Conservation (phyloP, 106 monocot genomes). For the Phalaenopsis aphrodite region DNA sequence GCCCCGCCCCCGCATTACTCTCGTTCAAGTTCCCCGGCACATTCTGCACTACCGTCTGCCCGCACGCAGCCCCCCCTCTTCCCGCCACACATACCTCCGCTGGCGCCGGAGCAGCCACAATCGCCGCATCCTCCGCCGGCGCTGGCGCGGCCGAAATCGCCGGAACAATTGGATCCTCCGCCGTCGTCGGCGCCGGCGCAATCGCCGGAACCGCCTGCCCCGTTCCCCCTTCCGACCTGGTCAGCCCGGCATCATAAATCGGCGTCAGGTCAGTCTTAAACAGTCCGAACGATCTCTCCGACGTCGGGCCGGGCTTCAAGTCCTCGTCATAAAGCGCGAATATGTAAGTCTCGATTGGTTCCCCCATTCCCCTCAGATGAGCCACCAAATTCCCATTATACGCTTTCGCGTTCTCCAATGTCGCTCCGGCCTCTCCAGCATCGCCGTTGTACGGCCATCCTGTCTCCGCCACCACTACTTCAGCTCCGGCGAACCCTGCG, state of each 20-base stretch:
- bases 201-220: not conserved
- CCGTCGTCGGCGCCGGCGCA: not conserved
- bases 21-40: not conserved
- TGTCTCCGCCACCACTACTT: conserved; percentile 46
- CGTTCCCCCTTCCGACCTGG: not conserved
- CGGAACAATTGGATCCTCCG: not conserved
- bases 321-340: conserved; percentile 55
- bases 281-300: conserved; percentile 41
- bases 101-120: not conserved
- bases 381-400: conserved; percentile 26
- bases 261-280: conserved; percentile 22
- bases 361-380: conserved; percentile 21
- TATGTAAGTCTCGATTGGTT: conserved; percentile 34
- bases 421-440: conserved; percentile 21
- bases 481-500: conserved; percentile 12
- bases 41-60: not conserved
- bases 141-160: not conserved
- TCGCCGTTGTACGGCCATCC: conserved; percentile 47
- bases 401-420: conserved; percentile 27
- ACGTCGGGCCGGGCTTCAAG: conserved; percentile 40
- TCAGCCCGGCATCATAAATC: conserved; percentile 32
- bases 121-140: not conserved
- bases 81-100: not conserved
- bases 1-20: not conserved
- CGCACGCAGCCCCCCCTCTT: not conserved